phyloP scores from a whole-genome alignment of 352 stramenopile species.

The Pythium sp. region DNA sequence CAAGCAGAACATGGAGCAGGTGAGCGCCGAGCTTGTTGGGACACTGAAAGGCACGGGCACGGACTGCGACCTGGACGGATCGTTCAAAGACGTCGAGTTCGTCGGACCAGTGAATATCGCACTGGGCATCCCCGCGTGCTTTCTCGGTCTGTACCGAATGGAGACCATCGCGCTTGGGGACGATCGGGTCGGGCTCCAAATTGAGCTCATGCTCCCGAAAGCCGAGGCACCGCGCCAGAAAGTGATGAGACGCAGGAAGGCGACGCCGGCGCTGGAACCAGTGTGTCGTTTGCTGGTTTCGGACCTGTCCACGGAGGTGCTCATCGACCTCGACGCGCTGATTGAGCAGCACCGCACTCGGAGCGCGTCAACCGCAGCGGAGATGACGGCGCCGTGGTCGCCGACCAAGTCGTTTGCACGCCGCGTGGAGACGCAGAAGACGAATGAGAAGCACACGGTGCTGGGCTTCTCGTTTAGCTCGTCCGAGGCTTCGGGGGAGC shows the following conservation, averaged over 20 bases:
- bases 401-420: constrained; percentile 29
- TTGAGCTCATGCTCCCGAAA: constrained; percentile 54
- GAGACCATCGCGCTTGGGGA: constrained; percentile 43
- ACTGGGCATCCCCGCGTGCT: constrained; percentile 45
- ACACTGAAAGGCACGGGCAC: constrained; percentile 45
- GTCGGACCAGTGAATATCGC: constrained; percentile 49
- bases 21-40: constrained; percentile 47
- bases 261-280: constrained; percentile 22
- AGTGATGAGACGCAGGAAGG: constrained; percentile 1
- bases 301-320: constrained; percentile 48
- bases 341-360: constrained; percentile 39
- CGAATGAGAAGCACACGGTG: constrained; percentile 30
- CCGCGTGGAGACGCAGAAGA: constrained; percentile 29
- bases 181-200: constrained; percentile 46
- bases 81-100: constrained; percentile 62
- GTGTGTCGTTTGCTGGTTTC: constrained; percentile 43
- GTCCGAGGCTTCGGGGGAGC: background rate
- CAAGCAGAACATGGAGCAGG: constrained; percentile 53
- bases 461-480: constrained; percentile 31
- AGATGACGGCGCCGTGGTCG: constrained; percentile 35
- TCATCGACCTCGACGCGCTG: constrained; percentile 59
- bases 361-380: constrained; percentile 26
- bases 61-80: constrained; percentile 54
- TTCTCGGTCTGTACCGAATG: constrained; percentile 51
- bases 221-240: constrained; percentile 1